Evolutionary conservation across 495 filamentous ascomycete genomes (phyloP).

Genomic region (Penicillium subrubescens): DNA sequence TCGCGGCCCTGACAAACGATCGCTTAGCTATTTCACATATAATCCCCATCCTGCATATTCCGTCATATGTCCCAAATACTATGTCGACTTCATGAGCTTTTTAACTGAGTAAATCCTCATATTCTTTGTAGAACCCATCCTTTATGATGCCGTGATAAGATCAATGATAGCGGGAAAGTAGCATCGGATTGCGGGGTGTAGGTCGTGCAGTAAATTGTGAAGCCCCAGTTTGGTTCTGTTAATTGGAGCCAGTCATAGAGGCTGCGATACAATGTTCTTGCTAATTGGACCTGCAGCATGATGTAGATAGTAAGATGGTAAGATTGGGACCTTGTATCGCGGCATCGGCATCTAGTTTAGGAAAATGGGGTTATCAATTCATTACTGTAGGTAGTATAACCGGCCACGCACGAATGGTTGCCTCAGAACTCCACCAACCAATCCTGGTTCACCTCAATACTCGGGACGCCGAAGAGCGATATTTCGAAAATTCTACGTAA

Average conservation of each 20-base stretch:
- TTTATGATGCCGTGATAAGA: slow-evolving; percentile 13
- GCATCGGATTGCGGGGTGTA: slow-evolving; percentile 22
- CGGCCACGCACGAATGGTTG: too few relatives aligned
- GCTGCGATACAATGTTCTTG: neutral
- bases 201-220: slow-evolving; percentile 22
- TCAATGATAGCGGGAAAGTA: slow-evolving; percentile 18
- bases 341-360: too few relatives aligned
- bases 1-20: neutral
- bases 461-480: too few relatives aligned
- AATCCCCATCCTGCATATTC: slow-evolving; percentile 13
- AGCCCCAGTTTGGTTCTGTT: slow-evolving; percentile 15
- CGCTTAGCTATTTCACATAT: neutral
- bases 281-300: too few relatives aligned
- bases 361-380: too few relatives aligned
- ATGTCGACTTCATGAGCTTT: slow-evolving; percentile 6
- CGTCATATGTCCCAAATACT: slow-evolving; percentile 15
- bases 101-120: neutral
- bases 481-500: too few relatives aligned
- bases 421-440: too few relatives aligned
- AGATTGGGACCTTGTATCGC: too few relatives aligned
- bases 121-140: slow-evolving; percentile 7
- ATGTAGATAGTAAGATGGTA: too few relatives aligned
- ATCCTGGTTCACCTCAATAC: too few relatives aligned
- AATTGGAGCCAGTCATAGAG: neutral
- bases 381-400: too few relatives aligned